Conservation (phyloP, 129 eudicot species). For the Gnaphalium uliginosum region DNA sequence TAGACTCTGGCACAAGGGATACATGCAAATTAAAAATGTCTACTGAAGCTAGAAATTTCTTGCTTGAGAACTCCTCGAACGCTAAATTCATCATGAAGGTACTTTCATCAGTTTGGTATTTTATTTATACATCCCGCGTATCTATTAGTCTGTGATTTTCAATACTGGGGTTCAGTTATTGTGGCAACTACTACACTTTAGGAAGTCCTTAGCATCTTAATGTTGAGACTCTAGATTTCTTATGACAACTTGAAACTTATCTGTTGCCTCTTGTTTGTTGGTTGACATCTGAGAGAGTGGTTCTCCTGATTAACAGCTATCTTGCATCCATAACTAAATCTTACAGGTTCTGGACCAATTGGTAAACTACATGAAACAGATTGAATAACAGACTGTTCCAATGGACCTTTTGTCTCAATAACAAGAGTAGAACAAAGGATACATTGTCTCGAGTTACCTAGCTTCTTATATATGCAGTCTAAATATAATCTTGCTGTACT, state of each 20-base stretch:
- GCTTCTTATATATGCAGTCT: too few relatives aligned
- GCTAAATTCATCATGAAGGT: constrained; percentile 15
- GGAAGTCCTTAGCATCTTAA: neutral
- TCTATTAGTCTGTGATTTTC: neutral
- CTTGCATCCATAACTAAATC: too few relatives aligned
- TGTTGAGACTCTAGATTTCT: too few relatives aligned
- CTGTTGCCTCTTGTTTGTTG: too few relatives aligned
- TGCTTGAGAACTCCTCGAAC: neutral
- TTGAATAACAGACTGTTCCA: too few relatives aligned
- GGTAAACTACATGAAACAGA: too few relatives aligned
- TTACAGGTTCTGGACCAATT: too few relatives aligned
- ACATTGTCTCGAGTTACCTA: too few relatives aligned
- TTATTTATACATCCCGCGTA: neutral
- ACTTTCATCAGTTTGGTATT: neutral
- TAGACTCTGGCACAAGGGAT: neutral
- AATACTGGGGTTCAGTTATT: neutral
- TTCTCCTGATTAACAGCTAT: too few relatives aligned
- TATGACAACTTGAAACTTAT: neutral
- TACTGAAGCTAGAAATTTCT: constrained; percentile 17
- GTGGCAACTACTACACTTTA: neutral
- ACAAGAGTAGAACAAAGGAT: too few relatives aligned
- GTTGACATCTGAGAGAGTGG: too few relatives aligned
- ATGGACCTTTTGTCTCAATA: too few relatives aligned
- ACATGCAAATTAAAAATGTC: constrained; percentile 1
- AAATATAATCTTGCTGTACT: neutral